These are phyloP conservation scores for Pleurotus djamor DNA, from an alignment of 768 basidiomycete genomes.

Conservation along the genomic window DNA sequence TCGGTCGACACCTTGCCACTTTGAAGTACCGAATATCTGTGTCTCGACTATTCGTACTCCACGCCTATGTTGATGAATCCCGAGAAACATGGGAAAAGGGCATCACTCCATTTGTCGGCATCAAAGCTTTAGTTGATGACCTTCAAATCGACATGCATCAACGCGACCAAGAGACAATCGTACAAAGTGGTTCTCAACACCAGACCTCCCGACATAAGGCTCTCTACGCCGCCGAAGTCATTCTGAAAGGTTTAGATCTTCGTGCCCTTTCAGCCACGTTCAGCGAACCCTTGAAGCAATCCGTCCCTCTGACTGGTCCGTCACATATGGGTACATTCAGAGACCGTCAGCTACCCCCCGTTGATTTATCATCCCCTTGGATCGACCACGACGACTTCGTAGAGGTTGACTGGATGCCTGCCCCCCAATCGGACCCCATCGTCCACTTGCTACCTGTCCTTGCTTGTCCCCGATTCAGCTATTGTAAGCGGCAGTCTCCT, in stretches of 20 bases:
- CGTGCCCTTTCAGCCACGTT: slow-evolving; percentile 81
- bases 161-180: slow-evolving; percentile 75
- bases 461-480: slow-evolving; percentile 82
- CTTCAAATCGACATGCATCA: slow-evolving; percentile 93
- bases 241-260: slow-evolving; percentile 73
- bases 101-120: slow-evolving; percentile 75
- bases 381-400: slow-evolving; percentile 79
- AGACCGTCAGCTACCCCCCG: slow-evolving; percentile 39
- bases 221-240: slow-evolving; percentile 86
- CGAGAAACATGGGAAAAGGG: slow-evolving; percentile 80
- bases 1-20: slow-evolving; percentile 85
- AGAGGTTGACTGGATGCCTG: slow-evolving; percentile 68
- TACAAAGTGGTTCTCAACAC: slow-evolving; percentile 54
- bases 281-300: slow-evolving; percentile 64
- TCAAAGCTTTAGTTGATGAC: slow-evolving; percentile 79
- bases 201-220: slow-evolving; percentile 73
- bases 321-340: slow-evolving; percentile 47
- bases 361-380: slow-evolving; percentile 58
- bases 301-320: slow-evolving; percentile 46
- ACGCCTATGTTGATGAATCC: slow-evolving; percentile 82
- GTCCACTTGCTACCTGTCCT: slow-evolving; percentile 71
- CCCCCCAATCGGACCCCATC: slow-evolving; percentile 38
- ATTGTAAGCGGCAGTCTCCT: slow-evolving; percentile 62
- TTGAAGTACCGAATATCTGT: slow-evolving; percentile 86
- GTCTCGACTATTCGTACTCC: slow-evolving; percentile 78